Evolutionary conservation across 371 early-diverging fungal genomes (phyloP).

Genomic region (Actinomortierella wolfii): DNA sequence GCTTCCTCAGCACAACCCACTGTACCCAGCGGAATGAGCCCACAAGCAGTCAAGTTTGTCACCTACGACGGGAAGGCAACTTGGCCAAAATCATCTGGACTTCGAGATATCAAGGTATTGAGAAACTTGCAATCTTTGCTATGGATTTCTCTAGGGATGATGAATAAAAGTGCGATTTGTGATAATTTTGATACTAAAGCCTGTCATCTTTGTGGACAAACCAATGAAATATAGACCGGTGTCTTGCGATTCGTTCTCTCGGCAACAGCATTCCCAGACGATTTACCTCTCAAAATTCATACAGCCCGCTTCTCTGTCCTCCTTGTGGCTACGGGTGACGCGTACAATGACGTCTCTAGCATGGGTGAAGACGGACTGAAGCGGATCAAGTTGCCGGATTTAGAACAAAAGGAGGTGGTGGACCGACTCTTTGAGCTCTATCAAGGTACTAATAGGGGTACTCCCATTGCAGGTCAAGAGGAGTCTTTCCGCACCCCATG

Average conservation of each 20-base stretch:
- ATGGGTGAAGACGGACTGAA: slow-evolving; percentile 78
- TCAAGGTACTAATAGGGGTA: slow-evolving; percentile 42
- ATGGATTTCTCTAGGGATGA: neutral
- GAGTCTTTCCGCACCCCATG: slow-evolving; percentile 46
- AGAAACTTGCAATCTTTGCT: neutral
- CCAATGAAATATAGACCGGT: too few species aligned
- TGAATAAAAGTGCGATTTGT: neutral
- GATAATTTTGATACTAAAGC: too few species aligned
- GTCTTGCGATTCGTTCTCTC: slow-evolving; percentile 56
- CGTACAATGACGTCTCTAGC: slow-evolving; percentile 67
- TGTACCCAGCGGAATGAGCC: slow-evolving; percentile 64
- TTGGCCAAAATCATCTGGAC: slow-evolving; percentile 55
- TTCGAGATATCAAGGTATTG: slow-evolving; percentile 43
- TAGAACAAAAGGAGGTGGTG: slow-evolving; percentile 60
- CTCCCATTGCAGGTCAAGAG: slow-evolving; percentile 26
- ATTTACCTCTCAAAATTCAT: slow-evolving; percentile 41
- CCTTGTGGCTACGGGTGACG: slow-evolving; percentile 67
- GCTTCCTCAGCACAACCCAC: neutral
- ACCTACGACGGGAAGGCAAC: slow-evolving; percentile 69
- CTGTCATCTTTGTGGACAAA: too few species aligned
- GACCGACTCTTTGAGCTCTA: slow-evolving; percentile 69
- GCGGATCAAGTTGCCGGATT: slow-evolving; percentile 59
- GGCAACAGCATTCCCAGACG: slow-evolving; percentile 53
- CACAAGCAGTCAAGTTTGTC: slow-evolving; percentile 55
- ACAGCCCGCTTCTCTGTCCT: slow-evolving; percentile 63